phyloP scores from a whole-genome alignment of 352 stramenopile species.

The Globisporangium perplexum region DNA sequence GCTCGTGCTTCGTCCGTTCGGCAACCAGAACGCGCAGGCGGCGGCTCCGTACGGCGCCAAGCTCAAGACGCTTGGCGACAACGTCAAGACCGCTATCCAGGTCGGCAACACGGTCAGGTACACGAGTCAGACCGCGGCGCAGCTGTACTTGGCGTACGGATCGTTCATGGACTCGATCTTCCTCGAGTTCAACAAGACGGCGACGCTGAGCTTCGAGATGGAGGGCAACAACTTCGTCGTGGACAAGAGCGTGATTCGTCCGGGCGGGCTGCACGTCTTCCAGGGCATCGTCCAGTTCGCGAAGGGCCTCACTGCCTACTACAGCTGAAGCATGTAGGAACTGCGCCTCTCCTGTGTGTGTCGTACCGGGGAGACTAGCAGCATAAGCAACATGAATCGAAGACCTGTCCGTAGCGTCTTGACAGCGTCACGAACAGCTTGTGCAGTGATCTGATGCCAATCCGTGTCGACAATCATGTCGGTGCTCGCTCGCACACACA shows the following conservation, averaged over 20 bases:
- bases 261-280: conserved; percentile 17
- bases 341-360: too few species aligned
- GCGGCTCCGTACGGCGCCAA: conserved; percentile 12
- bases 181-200: conserved; percentile 13
- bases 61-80: conserved; percentile 12
- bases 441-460: too few species aligned
- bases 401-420: too few species aligned
- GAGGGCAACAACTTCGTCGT: conserved; percentile 19
- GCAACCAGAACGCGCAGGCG: conserved; percentile 10
- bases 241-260: conserved; percentile 15
- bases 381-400: too few species aligned
- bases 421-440: too few species aligned
- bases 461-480: too few species aligned
- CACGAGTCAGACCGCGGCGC: conserved; percentile 13
- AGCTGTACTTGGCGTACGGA: conserved; percentile 22
- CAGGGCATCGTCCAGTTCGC: conserved; percentile 18
- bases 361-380: too few species aligned
- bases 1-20: conserved; percentile 18
- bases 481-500: too few species aligned
- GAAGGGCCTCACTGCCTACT: conserved; percentile 16
- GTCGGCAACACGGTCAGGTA: conserved; percentile 12
- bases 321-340: conserved; percentile 4
- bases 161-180: conserved; percentile 22
- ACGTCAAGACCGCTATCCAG: conserved; percentile 14
- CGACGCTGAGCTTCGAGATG: conserved; percentile 22